Base-by-base conservation (phyloP, 225 moss, liverwort and hornwort species). In the Rhytidiadelphus loreus region DNA sequence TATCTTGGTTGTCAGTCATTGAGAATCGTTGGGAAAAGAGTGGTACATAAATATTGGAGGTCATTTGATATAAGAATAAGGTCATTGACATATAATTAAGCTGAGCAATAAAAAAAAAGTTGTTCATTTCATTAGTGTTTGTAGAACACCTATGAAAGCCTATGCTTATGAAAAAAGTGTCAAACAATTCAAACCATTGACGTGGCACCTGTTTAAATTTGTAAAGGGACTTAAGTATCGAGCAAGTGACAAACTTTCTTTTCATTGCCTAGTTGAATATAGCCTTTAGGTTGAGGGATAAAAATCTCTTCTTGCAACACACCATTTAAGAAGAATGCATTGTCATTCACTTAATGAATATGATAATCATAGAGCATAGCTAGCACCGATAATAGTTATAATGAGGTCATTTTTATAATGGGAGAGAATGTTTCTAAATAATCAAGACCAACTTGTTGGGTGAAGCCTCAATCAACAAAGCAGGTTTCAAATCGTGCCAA, bases 141-240 rank as follows among this genome's bases (percentile, higher is more conserved):
- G 2, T 21, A 11, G 37, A 11, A 12, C 33, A 35, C 1, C 8
- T 1, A 35, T 35, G 9, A 15, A 66, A 66, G 11, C 22, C 0
- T 66, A 6, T 20, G 7, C n/a, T 66, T 0, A 66, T 1, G 22
- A 66, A 7, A n/a, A 66, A 66, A 6, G 2, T 66, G 12, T 66
- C 37, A n/a, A 37, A 66, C 3, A 66, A 37, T 0, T 37, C 12
- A n/a, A 37, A 64, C 35, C 9, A 64, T 1, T 35, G 0, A 8
- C 9, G 10, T 17, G 19, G 19, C 0, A 1, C 35, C 1, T 64
- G 9, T 1, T 64, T 64, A 9, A 64, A 5, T 1, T 2, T 2
- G 0, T 35, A 19, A 17, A 33, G 35, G 0, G 2, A 64, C 9
- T 64, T 64, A 3, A n/a, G n/a, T n/a, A n/a, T n/a, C n/a, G n/a